Percentiles rank a stretch among this genome's conserved stretches.
phyloP scores from a whole-genome alignment of 768 basidiomycete genomes.

The Leucocoprinus leucothites region DNA sequence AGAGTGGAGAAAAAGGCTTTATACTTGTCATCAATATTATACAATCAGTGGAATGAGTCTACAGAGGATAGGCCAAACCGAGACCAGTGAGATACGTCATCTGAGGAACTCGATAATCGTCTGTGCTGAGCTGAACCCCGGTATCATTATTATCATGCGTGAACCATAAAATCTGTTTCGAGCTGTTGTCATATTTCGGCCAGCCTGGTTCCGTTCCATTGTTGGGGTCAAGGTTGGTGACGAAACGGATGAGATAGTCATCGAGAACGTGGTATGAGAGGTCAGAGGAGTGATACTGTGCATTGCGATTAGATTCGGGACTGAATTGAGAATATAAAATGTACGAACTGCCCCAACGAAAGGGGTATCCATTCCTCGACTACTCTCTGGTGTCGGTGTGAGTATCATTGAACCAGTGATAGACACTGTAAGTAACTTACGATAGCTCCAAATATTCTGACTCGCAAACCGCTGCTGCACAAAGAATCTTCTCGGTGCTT shows the following conservation, averaged over 20 bases:
- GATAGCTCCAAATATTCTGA: slow-evolving; percentile 42
- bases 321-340: background rate
- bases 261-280: slow-evolving; percentile 34
- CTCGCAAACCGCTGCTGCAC: slow-evolving; percentile 34
- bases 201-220: slow-evolving; percentile 17
- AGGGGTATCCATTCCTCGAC: slow-evolving; percentile 36
- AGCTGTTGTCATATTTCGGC: slow-evolving; percentile 27
- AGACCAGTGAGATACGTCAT: slow-evolving; percentile 26
- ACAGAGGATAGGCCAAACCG: slow-evolving; percentile 21
- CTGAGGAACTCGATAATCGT: slow-evolving; percentile 27
- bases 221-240: slow-evolving; percentile 43
- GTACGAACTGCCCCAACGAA: slow-evolving; percentile 40
- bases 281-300: slow-evolving; percentile 41
- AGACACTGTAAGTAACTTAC: slow-evolving; percentile 22
- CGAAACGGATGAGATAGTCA: slow-evolving; percentile 45
- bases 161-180: slow-evolving; percentile 23
- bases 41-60: background rate
- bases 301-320: background rate
- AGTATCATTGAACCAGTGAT: background rate
- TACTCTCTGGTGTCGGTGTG: slow-evolving; percentile 30
- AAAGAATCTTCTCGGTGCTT: slow-evolving; percentile 49
- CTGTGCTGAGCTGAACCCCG: slow-evolving; percentile 19
- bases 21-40: too few relatives aligned
- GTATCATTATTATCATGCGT: slow-evolving; percentile 12
- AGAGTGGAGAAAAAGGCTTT: too few relatives aligned